Evolutionary conservation across 2,329 filamentous ascomycete genomes (phyloP).

Genomic region (Laburnicola sp.): DNA sequence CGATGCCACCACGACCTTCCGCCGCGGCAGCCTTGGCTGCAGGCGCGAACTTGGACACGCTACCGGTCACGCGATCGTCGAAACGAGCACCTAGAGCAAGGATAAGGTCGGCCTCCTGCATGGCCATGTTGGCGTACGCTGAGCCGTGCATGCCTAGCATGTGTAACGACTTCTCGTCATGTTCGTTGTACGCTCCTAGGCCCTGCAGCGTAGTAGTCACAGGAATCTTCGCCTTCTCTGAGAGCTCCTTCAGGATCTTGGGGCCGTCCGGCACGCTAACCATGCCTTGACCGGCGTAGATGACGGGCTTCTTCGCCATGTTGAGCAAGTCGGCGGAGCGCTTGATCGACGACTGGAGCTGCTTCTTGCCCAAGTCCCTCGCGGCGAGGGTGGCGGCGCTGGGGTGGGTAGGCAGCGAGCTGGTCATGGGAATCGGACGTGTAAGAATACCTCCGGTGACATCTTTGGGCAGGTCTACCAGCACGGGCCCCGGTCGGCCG

Average conservation of each 20-base stretch:
- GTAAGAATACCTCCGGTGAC: constrained; percentile 84
- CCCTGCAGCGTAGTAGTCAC: constrained; percentile 96
- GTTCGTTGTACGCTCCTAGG: constrained; percentile 88
- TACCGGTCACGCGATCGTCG: constrained; percentile 89
- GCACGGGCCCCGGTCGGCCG: constrained; percentile 88
- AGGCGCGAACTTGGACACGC: constrained; percentile 84
- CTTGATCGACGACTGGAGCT: constrained; percentile 72
- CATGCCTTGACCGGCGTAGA: constrained; percentile 92
- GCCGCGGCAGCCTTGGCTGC: constrained; percentile 80
- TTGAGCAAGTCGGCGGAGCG: constrained; percentile 84
- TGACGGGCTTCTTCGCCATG: constrained; percentile 86
- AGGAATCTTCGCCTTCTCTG: constrained; percentile 87
- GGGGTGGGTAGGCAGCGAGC: constrained; percentile 73
- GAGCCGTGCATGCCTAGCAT: constrained; percentile 99
- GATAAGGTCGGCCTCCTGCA: constrained; percentile 95
- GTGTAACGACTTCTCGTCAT: constrained; percentile 90
- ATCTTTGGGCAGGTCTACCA: constrained; percentile 96
- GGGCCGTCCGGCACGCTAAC: constrained; percentile 79
- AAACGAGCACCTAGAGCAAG: constrained; percentile 93
- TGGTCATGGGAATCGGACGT: constrained; percentile 79
- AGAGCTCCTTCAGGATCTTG: constrained; percentile 77
- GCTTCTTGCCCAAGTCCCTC: constrained; percentile 69
- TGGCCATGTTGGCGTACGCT: constrained; percentile 97
- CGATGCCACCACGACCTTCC: constrained; percentile 87
- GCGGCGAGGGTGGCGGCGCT: constrained; percentile 85